A percentile compares a stretch with the other conserved stretches of the same genome.
phyloP scores from a whole-genome alignment of 1,139 yeast species.

The Suhomyces bolitotheri region DNA sequence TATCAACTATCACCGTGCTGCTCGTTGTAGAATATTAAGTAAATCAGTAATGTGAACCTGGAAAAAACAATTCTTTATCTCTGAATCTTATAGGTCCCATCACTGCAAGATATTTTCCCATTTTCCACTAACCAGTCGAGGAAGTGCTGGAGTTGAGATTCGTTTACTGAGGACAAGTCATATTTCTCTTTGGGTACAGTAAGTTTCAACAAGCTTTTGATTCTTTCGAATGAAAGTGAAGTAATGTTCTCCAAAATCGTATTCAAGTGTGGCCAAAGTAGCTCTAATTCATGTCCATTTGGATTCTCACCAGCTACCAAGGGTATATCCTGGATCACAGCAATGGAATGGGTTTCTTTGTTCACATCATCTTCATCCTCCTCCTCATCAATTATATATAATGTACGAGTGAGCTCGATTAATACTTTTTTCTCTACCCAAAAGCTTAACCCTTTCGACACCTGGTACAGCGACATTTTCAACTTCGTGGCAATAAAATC shows the following conservation, averaged over 20 bases:
- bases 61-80: neutral
- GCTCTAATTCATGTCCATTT: constrained; percentile 5
- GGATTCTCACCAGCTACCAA: constrained; percentile 3
- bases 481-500: constrained; percentile 28
- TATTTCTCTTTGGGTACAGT: constrained; percentile 51
- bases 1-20: too few relatives aligned
- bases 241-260: constrained; percentile 61
- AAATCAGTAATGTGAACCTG: neutral
- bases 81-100: constrained; percentile 19
- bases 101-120: constrained; percentile 16
- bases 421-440: constrained; percentile 61
- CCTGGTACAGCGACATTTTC: constrained; percentile 41
- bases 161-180: constrained; percentile 13
- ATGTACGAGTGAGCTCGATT: constrained; percentile 31
- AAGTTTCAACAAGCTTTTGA: constrained; percentile 54
- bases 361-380: constrained; percentile 14
- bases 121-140: constrained; percentile 23
- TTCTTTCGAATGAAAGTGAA: constrained; percentile 45
- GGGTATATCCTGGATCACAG: neutral
- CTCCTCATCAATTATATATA: constrained; percentile 26
- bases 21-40: too few relatives aligned
- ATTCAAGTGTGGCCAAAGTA: constrained; percentile 42
- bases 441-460: constrained; percentile 43
- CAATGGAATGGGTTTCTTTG: too few relatives aligned
- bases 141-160: constrained; percentile 14